Base-by-base conservation (phyloP, 768 basidiomycete genomes). In the Phaeotremella fagi region DNA sequence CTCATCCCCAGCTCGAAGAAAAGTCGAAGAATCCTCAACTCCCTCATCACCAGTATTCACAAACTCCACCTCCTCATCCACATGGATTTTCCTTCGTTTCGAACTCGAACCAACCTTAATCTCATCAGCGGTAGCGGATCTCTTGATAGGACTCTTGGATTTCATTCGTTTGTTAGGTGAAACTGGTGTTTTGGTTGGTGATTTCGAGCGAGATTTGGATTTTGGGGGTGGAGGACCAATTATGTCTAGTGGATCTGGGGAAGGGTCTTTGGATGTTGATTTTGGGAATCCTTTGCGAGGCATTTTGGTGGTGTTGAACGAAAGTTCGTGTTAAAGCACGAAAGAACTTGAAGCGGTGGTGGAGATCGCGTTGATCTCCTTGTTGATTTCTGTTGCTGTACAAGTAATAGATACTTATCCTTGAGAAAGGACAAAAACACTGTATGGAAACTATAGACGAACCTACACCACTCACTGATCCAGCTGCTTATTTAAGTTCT, bases 401-500 rank as follows among this genome's bases (percentile, higher is more conserved):
- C 11, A 9, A 9, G 9, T 35, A 35, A n/a, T n/a, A n/a, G n/a
- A n/a, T n/a, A n/a, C n/a, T n/a, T n/a, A n/a, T n/a, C n/a, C n/a
- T n/a, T n/a, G n/a, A n/a, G n/a, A n/a, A n/a, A n/a, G n/a, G n/a
- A n/a, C n/a, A n/a, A n/a, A n/a, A n/a, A n/a, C n/a, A n/a, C n/a
- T n/a, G n/a, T n/a, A n/a, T n/a, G n/a, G n/a, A n/a, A n/a, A n/a
- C n/a, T n/a, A 33, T 16, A 33, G 31, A 41, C 11, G 38, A 41
- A 22, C 7, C 22, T 14, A 41, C 38, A 11, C 38, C 38, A 7
- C 22, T 42, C 6, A 52, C 57, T 14, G 64, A 69, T 45, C 64
- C 67, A 3, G 23, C 36, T 11, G 53, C 50, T 4, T 68, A 71
- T 45, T 59, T 71, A 18, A 48, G 55, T 22, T 23, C 37, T 5